Base-by-base conservation (phyloP, 1,139 yeast species). In the Saccharomyces hybrid region DNA sequence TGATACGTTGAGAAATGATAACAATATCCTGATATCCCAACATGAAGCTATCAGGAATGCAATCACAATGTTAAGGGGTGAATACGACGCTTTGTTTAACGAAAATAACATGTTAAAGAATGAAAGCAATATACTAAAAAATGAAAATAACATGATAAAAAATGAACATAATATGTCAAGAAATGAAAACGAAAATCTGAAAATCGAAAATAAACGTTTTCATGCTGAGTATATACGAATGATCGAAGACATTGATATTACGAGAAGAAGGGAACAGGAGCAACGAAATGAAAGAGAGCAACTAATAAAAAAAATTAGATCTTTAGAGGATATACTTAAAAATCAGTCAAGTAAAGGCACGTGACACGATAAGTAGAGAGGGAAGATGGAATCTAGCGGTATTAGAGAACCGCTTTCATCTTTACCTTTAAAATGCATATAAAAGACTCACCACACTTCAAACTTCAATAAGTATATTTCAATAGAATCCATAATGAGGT, bases 1-100 rank as follows among this genome's bases (percentile, higher is more conserved):
- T 71, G 73, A 79, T 64, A 84, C 84, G 67, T 77, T 88, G 61
- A 78, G 49, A 21, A 46, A 51, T 28, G 48, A 47, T 19, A 47
- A 47, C 11, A 27, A 27, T 21, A 47, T 28, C 14, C 7, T 27
- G 11, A 28, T 47, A 27, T 19, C 32, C 21, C 48, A 47, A n/a
- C 48, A 27, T 9, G 29, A 47, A 28, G 32, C 32, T 47, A 47
- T 28, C 24, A 47, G 32, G 14, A 47, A 38, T 11, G 44, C 44
- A 38, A 38, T 38, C 2, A 38, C 44, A 11, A 16, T 38, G 24
- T 11, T 38, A 19, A 38, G 44, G 19, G 19, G 44, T 38, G 44
- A 38, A 24, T 38, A 38, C 8, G 44, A 38, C 12, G 44, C 19
- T 2, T 4, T 38, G 19, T 38, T 21, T 38, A 38, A 38, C n/a